Percentiles rank a stretch among this genome's conserved stretches.
Evolutionary conservation across 1,139 yeast species (phyloP).

Genomic region (Citeromyces siamensis): DNA sequence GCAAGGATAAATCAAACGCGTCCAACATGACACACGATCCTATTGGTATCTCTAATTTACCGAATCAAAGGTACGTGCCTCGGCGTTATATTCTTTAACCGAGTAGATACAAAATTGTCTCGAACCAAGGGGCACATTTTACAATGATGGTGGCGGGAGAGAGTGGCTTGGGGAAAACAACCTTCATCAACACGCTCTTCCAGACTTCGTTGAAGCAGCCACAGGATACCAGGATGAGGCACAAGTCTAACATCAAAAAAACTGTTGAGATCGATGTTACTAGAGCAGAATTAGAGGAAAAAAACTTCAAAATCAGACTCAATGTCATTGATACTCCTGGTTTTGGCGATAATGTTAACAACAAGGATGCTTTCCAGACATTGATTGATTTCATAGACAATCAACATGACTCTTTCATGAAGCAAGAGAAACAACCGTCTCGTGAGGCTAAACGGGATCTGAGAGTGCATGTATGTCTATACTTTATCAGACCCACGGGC

Average conservation of each 20-base stretch:
- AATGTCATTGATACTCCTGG: constrained; percentile 97
- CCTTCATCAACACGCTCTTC: constrained; percentile 86
- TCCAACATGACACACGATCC: constrained; percentile 23
- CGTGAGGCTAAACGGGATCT: constrained; percentile 63
- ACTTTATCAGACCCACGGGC: constrained; percentile 94
- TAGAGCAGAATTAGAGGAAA: constrained; percentile 88
- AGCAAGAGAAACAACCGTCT: constrained; percentile 91
- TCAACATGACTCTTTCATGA: constrained; percentile 90
- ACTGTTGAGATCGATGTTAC: constrained; percentile 88
- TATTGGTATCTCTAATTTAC: constrained; percentile 81
- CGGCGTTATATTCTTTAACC: background rate
- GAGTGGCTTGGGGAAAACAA: constrained; percentile 88
- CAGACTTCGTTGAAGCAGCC: constrained; percentile 59
- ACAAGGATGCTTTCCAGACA: constrained; percentile 88
- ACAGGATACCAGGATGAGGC: constrained; percentile 54
- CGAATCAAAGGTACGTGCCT: constrained; percentile 70
- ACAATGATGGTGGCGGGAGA: constrained; percentile 96
- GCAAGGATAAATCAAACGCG: too few species aligned
- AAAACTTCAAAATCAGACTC: constrained; percentile 73
- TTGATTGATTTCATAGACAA: constrained; percentile 91
- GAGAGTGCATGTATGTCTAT: constrained; percentile 91
- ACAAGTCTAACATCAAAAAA: constrained; percentile 61
- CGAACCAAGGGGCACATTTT: constrained; percentile 80
- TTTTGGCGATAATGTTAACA: constrained; percentile 92
- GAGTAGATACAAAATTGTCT: constrained; percentile 70